Evolutionary conservation across 2,329 filamentous ascomycete genomes (phyloP).

Genomic region (Claviceps purpurea): DNA sequence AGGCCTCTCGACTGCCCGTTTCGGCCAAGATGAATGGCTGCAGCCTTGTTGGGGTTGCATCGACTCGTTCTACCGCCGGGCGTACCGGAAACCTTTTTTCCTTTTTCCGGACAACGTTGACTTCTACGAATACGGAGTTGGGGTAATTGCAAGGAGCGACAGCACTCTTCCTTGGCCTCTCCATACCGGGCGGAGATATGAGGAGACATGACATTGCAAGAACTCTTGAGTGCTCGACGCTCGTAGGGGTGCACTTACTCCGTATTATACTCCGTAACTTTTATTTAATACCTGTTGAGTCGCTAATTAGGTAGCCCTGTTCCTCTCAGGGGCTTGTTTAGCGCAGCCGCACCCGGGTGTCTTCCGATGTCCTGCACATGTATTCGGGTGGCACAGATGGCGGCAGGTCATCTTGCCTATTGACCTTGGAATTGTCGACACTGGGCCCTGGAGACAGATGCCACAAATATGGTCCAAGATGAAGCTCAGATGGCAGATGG

Average conservation of each 20-base stretch:
- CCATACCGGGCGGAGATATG: neutral
- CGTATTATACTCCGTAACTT: too few species aligned
- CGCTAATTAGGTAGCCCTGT: neutral
- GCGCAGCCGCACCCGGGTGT: neutral
- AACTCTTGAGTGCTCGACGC: too few species aligned
- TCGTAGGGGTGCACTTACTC: too few species aligned
- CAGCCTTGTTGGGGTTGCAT: neutral
- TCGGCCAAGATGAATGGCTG: neutral
- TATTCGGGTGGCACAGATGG: too few species aligned
- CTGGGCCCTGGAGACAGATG: too few species aligned
- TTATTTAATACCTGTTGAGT: neutral
- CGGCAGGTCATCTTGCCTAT: neutral
- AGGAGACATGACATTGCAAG: too few species aligned
- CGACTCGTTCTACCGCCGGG: neutral
- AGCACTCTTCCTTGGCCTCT: neutral
- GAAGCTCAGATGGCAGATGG: too few species aligned
- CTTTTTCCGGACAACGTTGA: too few species aligned
- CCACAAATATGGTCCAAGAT: too few species aligned
- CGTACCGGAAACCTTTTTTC: neutral
- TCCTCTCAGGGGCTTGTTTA: neutral
- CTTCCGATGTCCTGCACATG: neutral
- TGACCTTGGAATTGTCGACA: neutral
- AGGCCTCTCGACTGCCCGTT: neutral
- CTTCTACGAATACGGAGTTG: too few species aligned
- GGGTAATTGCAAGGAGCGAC: neutral